These are phyloP conservation scores for Zymoseptoria tritici DNA, from an alignment of 2,329 filamentous ascomycete species.

Conservation along the genomic window DNA sequence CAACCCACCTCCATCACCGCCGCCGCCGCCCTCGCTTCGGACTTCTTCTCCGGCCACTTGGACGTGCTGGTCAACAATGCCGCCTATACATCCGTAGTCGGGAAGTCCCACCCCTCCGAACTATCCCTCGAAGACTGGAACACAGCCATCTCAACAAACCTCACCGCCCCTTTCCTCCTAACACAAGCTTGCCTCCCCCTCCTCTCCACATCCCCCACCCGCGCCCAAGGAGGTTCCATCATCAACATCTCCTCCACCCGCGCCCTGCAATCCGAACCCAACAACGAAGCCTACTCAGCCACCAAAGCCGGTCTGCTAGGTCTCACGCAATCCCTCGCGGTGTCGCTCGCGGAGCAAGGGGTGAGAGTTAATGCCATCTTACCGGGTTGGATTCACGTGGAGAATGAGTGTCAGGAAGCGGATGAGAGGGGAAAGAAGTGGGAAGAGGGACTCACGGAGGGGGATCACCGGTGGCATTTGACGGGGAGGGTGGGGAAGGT, in stretches of 20 bases:
- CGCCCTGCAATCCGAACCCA: slow-evolving; percentile 42
- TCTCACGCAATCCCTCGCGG: slow-evolving; percentile 43
- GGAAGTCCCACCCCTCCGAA: slow-evolving; percentile 24
- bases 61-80: slow-evolving; percentile 41
- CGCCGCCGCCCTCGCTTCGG: slow-evolving; percentile 25
- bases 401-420: slow-evolving; percentile 35
- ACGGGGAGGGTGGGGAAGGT: slow-evolving; percentile 45
- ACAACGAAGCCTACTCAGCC: slow-evolving; percentile 45
- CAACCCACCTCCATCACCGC: slow-evolving; percentile 26
- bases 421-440: slow-evolving; percentile 37
- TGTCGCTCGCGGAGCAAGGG: slow-evolving; percentile 37
- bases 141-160: slow-evolving; percentile 31
- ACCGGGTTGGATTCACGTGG: slow-evolving; percentile 48
- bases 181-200: slow-evolving; percentile 24
- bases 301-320: slow-evolving; percentile 47
- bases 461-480: slow-evolving; percentile 44
- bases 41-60: slow-evolving; percentile 32
- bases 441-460: slow-evolving; percentile 41
- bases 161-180: slow-evolving; percentile 32
- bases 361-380: slow-evolving; percentile 45
- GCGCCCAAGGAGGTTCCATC: slow-evolving; percentile 24
- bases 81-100: slow-evolving; percentile 32
- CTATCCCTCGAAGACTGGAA: slow-evolving; percentile 35
- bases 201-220: slow-evolving; percentile 14
- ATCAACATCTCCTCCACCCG: slow-evolving; percentile 47